A percentile compares a stretch with the other conserved stretches of the same genome.
Evolutionary conservation across 75 land plant genomes (phyloP).

Genomic region (Pinus taeda): DNA sequence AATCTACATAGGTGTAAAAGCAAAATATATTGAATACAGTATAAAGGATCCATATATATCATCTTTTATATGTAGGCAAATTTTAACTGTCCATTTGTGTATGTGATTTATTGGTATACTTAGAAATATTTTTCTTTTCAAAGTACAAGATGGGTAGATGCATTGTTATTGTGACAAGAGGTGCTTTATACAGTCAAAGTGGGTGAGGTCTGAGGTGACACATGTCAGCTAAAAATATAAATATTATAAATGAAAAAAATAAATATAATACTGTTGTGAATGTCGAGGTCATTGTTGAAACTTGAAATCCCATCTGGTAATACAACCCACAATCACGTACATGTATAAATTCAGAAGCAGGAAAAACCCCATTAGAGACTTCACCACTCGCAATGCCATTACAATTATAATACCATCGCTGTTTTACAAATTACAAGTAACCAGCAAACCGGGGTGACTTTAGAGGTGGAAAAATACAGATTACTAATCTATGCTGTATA

Average conservation of each 20-base stretch:
- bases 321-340: slow-evolving; percentile 33
- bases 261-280: too few relatives aligned
- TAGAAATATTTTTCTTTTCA: not conserved
- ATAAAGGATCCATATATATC: not conserved
- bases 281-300: slow-evolving; percentile 45
- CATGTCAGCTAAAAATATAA: too few relatives aligned
- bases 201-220: too few relatives aligned
- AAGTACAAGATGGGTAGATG: not conserved
- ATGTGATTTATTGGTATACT: not conserved
- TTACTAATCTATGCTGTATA: too few relatives aligned
- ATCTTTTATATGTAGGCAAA: not conserved
- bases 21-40: not conserved
- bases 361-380: slow-evolving; percentile 10
- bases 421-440: too few relatives aligned
- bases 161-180: not conserved
- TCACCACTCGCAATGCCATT: slow-evolving; percentile 29
- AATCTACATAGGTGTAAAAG: not conserved
- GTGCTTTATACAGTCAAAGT: not conserved
- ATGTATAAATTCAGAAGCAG: slow-evolving; percentile 39
- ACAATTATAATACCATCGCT: not conserved
- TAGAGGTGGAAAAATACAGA: too few relatives aligned
- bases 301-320: slow-evolving; percentile 65
- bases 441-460: not conserved
- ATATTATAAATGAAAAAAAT: too few relatives aligned
- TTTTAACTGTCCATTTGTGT: not conserved